These are phyloP conservation scores for Erodium moschatum DNA, from an alignment of 441 rosid species.

Conservation along the genomic window DNA sequence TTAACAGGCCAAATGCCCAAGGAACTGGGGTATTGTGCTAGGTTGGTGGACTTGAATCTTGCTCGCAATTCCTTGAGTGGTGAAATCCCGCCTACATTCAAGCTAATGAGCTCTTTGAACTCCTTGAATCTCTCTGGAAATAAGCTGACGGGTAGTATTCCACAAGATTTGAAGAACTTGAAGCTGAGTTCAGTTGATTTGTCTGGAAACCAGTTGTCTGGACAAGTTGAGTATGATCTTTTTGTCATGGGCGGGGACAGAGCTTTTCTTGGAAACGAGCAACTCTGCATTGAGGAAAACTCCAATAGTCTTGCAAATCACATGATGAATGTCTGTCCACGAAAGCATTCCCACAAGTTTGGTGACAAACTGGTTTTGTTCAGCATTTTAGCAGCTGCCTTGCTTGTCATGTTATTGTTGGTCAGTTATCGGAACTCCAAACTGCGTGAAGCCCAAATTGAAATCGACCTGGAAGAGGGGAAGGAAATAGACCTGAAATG, in stretches of 20 bases:
- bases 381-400: constrained; percentile 33
- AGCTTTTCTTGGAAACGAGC: constrained; percentile 51
- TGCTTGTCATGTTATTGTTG: constrained; percentile 38
- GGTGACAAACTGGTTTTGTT: constrained; percentile 22
- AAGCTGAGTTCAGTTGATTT: constrained; percentile 72
- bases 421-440: constrained; percentile 41
- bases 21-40: constrained; percentile 37
- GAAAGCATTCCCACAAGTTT: constrained; percentile 25
- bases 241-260: constrained; percentile 50
- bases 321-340: constrained; percentile 32
- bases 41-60: constrained; percentile 66
- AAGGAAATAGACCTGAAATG: constrained; percentile 36
- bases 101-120: constrained; percentile 47
- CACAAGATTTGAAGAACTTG: constrained; percentile 40
- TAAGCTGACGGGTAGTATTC: constrained; percentile 50
- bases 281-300: constrained; percentile 45
- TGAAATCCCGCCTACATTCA: constrained; percentile 39
- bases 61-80: constrained; percentile 60
- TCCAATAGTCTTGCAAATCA: constrained; percentile 22
- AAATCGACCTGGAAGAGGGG: constrained; percentile 24
- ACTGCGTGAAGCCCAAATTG: constrained; percentile 20
- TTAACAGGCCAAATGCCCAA: constrained; percentile 53
- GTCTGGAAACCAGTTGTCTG: constrained; percentile 52
- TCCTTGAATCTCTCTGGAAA: constrained; percentile 69
- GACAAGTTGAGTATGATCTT: constrained; percentile 51